Evolutionary conservation across 192 early-diverging fungal species (phyloP).

Genomic region (Podila verticillata): DNA sequence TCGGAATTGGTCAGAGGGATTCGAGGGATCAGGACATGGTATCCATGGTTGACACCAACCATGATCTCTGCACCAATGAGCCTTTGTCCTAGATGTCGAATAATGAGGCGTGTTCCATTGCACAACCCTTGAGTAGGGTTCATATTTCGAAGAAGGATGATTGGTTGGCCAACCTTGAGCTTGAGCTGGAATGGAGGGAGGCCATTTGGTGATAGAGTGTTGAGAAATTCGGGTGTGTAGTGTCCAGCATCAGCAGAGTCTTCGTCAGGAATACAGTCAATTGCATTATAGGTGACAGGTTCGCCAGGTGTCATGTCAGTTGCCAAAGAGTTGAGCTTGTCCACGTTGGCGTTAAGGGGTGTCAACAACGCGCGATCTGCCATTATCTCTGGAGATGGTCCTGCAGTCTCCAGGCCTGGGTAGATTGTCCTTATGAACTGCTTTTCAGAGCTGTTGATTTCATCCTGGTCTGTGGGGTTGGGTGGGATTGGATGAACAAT

Average conservation of each 20-base stretch:
- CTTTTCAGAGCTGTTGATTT: too few relatives aligned
- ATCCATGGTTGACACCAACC: not conserved
- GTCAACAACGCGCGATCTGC: slow-evolving; percentile 7
- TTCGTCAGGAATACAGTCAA: slow-evolving; percentile 12
- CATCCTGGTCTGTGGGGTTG: not conserved
- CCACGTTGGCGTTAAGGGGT: not conserved
- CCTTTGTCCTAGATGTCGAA: slow-evolving; percentile 4
- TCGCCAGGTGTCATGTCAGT: slow-evolving; percentile 12
- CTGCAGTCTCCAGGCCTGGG: slow-evolving; percentile 4
- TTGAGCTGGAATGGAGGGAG: slow-evolving; percentile 12
- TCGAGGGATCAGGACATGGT: slow-evolving; percentile 11
- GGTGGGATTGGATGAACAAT: not conserved
- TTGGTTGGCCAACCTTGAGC: slow-evolving; percentile 16
- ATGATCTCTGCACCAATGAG: slow-evolving; percentile 17
- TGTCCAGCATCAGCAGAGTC: not conserved
- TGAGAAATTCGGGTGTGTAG: slow-evolving; percentile 26
- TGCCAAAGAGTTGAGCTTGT: slow-evolving; percentile 7
- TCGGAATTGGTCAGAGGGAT: slow-evolving; percentile 11
- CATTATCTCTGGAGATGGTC: not conserved
- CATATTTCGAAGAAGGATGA: slow-evolving; percentile 21
- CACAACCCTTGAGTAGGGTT: slow-evolving; percentile 7
- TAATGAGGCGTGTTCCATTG: slow-evolving; percentile 22
- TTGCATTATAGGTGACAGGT: not conserved
- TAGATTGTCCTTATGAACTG: slow-evolving; percentile 15
- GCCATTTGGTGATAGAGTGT: not conserved